Base-by-base conservation (phyloP, 176 grass and related monocot species). In the Eragrostis curvula region DNA sequence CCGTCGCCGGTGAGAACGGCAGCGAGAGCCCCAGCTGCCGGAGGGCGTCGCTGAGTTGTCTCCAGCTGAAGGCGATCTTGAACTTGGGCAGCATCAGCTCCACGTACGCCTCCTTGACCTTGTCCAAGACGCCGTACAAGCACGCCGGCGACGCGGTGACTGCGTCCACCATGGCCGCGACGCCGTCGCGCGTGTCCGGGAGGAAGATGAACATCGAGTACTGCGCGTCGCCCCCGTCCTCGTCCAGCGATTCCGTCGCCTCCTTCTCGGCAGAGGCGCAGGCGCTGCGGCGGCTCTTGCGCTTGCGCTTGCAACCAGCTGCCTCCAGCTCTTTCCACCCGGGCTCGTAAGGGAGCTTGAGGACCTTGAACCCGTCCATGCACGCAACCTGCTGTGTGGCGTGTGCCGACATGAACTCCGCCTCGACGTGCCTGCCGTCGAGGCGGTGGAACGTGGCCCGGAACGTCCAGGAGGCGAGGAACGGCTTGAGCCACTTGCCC, bases 181-280 rank as follows among this genome's bases (percentile, higher is more conserved):
- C 0, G 20, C 50, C 49, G 3, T 47, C 36, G 8, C 1, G 8
- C 25, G n/a, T 0, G 13, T 81, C 40, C 20, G 40, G 84, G 70
- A 86, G 77, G 40, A 86, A 86, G 61, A 81, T 0, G 50, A 67
- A 55, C 84, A 86, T 74, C 27, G 77, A 74, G 27, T 68, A 80
- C 59, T 2, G 3, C 9, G 48, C 40, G 36, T 8, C 30, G 5
- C 46, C 42, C 11, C 5, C 12, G 7, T 32, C 46, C 15, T 17
- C 23, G n/a, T 18, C 6, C 44, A 9, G 8, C 23, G 25, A 5
- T n/a, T 5, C 62, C 8, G 6, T 5, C 44, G 23, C 23, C 9
- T 45, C 3, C 44, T 45, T 11, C 6, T 45, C 44, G 44, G 1
- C 44, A 45, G 1, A 2, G 1, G 3, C 32, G 4, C 3, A 36